Evolutionary conservation across 2,329 filamentous ascomycete species (phyloP).

Genomic region (Xylaria digitata): DNA sequence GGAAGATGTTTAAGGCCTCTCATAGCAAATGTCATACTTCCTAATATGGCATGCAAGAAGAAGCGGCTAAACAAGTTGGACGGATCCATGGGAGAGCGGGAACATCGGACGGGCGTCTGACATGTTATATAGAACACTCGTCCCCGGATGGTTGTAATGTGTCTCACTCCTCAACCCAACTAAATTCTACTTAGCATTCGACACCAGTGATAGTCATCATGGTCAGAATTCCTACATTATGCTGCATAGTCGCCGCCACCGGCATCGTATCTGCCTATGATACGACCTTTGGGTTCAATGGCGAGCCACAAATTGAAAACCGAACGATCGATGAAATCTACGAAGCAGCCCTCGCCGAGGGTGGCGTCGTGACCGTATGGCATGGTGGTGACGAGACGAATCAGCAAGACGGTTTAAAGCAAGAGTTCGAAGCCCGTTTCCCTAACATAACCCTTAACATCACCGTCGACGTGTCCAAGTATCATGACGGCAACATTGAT

Average conservation of each 20-base stretch:
- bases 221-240: conserved; percentile 12
- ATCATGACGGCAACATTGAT: conserved; percentile 33
- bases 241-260: not conserved
- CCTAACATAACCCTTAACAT: conserved; percentile 32
- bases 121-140: conserved; percentile 7
- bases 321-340: conserved; percentile 35
- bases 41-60: not conserved
- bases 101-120: not conserved
- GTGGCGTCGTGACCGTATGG: conserved; percentile 29
- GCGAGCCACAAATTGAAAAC: conserved; percentile 25
- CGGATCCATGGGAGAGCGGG: not conserved
- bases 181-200: not conserved
- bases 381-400: conserved; percentile 31
- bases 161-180: not conserved
- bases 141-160: not conserved
- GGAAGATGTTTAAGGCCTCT: not conserved
- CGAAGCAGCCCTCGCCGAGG: conserved; percentile 30
- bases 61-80: not conserved
- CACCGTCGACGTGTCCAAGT: conserved; percentile 34
- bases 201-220: conserved; percentile 4
- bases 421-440: conserved; percentile 30
- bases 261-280: conserved; percentile 20
- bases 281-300: conserved; percentile 20
- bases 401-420: conserved; percentile 27
- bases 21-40: not conserved